phyloP scores from a whole-genome alignment of 2,329 filamentous ascomycete species.

The Ophiostoma sp. region DNA sequence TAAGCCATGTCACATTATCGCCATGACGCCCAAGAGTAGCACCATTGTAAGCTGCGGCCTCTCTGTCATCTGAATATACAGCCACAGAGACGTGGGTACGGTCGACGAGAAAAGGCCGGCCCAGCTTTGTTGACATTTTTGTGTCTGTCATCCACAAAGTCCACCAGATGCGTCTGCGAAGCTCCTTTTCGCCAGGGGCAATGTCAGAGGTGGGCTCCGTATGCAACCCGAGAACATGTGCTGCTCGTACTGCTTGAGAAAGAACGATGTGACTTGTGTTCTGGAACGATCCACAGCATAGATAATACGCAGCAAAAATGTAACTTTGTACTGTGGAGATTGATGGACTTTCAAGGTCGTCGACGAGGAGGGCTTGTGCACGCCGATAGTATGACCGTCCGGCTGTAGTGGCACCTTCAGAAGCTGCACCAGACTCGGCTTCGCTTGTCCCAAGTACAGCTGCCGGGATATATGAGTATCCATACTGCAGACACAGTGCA shows the following conservation, averaged over 20 bases:
- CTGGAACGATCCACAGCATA: constrained; percentile 49
- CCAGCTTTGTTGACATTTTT: constrained; percentile 49
- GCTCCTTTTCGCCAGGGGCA: constrained; percentile 40
- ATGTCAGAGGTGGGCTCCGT: constrained; percentile 44
- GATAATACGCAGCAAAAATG: constrained; percentile 46
- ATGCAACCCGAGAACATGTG: constrained; percentile 51
- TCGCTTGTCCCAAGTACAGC: background rate
- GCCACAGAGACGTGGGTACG: constrained; percentile 38
- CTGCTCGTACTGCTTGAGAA: constrained; percentile 46
- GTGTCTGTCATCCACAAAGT: constrained; percentile 49
- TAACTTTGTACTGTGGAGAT: constrained; percentile 52
- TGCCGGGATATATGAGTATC: constrained; percentile 35
- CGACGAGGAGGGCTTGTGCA: constrained; percentile 45
- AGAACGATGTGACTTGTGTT: constrained; percentile 49
- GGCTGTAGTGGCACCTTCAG: constrained; percentile 42
- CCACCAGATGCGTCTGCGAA: constrained; percentile 56
- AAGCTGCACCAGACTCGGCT: background rate
- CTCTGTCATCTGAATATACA: constrained; percentile 39
- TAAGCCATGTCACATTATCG: constrained; percentile 42
- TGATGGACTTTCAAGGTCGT: constrained; percentile 49
- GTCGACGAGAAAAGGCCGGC: constrained; percentile 43
- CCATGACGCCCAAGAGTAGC: constrained; percentile 34
- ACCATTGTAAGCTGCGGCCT: constrained; percentile 27
- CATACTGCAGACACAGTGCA: constrained; percentile 53
- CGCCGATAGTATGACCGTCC: constrained; percentile 50